Evolutionary conservation across 768 basidiomycete species (phyloP).

Genomic region (Auriscalpium microsporum): DNA sequence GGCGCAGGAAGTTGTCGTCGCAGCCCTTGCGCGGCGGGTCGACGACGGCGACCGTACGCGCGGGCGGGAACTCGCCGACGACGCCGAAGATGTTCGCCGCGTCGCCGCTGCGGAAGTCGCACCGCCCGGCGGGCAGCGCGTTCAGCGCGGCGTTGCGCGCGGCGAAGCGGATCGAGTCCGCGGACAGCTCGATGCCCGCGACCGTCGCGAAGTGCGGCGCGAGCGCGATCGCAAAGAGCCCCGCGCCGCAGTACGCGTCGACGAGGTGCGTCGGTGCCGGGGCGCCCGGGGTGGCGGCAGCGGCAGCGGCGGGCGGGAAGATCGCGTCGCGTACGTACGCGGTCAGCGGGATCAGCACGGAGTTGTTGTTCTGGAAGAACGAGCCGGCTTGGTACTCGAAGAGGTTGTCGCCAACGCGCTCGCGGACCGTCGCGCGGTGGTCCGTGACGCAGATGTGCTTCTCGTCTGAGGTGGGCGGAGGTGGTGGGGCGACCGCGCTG

Average conservation of each 20-base stretch:
- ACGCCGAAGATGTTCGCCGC: conserved; percentile 77
- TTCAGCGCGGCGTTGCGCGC: conserved; percentile 61
- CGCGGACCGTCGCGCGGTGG: conserved; percentile 73
- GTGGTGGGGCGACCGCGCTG: conserved; percentile 10
- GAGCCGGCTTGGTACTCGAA: conserved; percentile 85
- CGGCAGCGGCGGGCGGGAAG: conserved; percentile 27
- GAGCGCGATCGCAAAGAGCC: conserved; percentile 81
- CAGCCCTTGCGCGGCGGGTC: conserved; percentile 96
- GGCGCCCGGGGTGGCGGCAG: conserved; percentile 5
- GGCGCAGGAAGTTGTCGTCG: conserved; percentile 68
- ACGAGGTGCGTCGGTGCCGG: conserved; percentile 72
- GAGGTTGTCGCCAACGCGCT: conserved; percentile 68
- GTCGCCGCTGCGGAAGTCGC: conserved; percentile 70
- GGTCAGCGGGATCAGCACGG: conserved; percentile 79
- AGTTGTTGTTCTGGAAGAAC: conserved; percentile 99
- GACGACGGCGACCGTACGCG: conserved; percentile 62
- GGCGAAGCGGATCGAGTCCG: conserved; percentile 62
- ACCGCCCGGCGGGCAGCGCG: conserved; percentile 43
- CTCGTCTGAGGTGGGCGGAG: conserved; percentile 26
- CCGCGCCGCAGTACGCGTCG: conserved; percentile 89
- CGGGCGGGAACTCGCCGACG: conserved; percentile 57
- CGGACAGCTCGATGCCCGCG: conserved; percentile 81
- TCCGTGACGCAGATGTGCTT: conserved; percentile 77
- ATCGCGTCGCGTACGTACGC: conserved; percentile 73
- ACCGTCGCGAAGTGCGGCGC: conserved; percentile 66